These are phyloP conservation scores for Xanthoconium separans DNA, from an alignment of 1,284 basidiomycete genomes.

Conservation along the genomic window DNA sequence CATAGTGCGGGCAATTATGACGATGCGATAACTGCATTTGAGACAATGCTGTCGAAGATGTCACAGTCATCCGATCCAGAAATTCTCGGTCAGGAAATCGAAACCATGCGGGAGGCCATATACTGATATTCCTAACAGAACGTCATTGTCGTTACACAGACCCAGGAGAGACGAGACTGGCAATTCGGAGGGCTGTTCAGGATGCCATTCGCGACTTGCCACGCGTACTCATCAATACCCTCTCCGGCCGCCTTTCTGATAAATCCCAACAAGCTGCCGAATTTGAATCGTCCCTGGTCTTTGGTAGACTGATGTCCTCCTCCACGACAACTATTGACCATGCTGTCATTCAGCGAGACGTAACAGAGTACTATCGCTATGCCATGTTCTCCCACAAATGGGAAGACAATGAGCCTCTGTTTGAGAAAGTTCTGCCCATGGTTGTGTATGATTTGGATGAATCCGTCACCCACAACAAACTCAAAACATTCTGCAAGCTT, in stretches of 20 bases:
- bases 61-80: not conserved
- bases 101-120: not conserved
- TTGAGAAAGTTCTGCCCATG: not conserved
- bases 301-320: not conserved
- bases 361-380: not conserved
- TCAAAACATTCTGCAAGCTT: not conserved
- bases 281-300: not conserved
- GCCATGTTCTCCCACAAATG: slow-evolving; percentile 3
- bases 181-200: not conserved
- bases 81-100: not conserved
- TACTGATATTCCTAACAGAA: not conserved
- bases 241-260: not conserved
- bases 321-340: not conserved
- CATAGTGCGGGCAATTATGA: not conserved
- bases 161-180: not conserved
- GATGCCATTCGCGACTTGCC: not conserved
- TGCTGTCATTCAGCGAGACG: not conserved
- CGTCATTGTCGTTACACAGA: not conserved
- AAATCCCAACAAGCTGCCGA: not conserved
- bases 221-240: not conserved
- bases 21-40: not conserved
- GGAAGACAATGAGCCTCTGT: not conserved
- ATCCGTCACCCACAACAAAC: not conserved
- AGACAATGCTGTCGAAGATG: not conserved
- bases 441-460: not conserved